Evolutionary conservation across 2,329 filamentous ascomycete genomes (phyloP), one percentile per base, ranked within the genome.

Genomic region (Peltaster fructicola): DNA sequence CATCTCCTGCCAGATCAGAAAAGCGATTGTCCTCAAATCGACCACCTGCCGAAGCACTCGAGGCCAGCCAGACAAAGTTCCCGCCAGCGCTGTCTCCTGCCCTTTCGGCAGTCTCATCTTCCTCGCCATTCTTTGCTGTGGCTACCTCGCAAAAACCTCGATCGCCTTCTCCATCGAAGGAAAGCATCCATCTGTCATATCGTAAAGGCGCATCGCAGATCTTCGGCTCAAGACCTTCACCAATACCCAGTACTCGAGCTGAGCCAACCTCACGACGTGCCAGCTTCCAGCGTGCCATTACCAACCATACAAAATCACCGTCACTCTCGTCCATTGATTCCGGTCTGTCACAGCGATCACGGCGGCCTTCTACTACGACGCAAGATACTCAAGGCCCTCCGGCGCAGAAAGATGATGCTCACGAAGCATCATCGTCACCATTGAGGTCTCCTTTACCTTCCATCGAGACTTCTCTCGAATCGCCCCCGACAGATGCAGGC

Each of bases 141-240:
- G 29, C 36, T 14, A 26, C 33, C 21, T 21, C 28, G 34, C 33
- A 15, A 38, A 29, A 26, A 35, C 8, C 34, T 49, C 11, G 51
- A n/a, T 48, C 55, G 7, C 47, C 48, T 9, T 59, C 56, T 5
- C 56, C 57, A 5, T 50, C 47, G 7, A 60, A 59, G 29, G 56
- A 59, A 17, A 56, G 50, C 30, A 54, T 57, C 9, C 57, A 60
- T 34, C 39, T 59, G 5, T 59, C 57, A 2, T 59, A 61, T 31
- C 47, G 57, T 14, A 61, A 59, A 37, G 57, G 57, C 14, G 56
- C 50, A 5, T 60, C 57, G 10, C 57, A 61, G 28, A 53, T 59
- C 8, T 55, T 59, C 15, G 48, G 54, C 10, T 38, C 38, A 11
- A 32, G 42, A 8, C 41, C 43, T 6, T 20, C 32, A 14, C 35